Evolutionary conservation across 2,329 filamentous ascomycete species (phyloP), one percentile per base, ranked within the genome.

Genomic region (Metarhizium brunneum): DNA sequence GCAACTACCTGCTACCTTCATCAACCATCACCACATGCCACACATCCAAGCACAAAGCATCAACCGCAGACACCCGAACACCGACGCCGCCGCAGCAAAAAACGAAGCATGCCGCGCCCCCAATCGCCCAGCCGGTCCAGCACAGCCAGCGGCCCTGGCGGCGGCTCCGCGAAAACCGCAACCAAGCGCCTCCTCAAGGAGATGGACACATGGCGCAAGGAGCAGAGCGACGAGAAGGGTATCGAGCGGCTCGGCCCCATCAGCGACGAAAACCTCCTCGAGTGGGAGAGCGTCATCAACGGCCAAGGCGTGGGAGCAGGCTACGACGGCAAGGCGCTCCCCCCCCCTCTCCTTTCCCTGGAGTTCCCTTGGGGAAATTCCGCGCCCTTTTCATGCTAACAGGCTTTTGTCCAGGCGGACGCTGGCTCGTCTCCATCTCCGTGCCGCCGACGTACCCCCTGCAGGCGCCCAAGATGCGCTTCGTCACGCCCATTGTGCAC

Each of bases 401-500:
- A 25, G 25, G 3, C 25, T 4, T 32, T 51, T 47, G 10, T 40
- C 57, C 64, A 83, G 79, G 72, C 56, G 94, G 94, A 59, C 83
- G 86, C 64, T 99, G 92, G 92, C 84, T 88, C 58, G 83, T 99
- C 64, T 69, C 74, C 66, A 91, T 99, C 70, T 68, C 76, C 52
- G 81, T 97, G 64, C 92, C 94, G 0, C 62, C 80, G 0, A 82
- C 80, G 45, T 97, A 99, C 72, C 94, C 94, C 3, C 79, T 88
- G 56, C 72, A 81, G 1, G 87, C 94, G 1, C 94, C 94, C 1
- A 79, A 76, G 45, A 86, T 99, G 61, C 77, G 73, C 56, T 99
- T 99, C 75, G 74, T 79, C n/a, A 99, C 91, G 40, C 83, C 84
- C 59, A 84, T 95, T 61, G 88, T 90, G 65, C 91, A 96, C 74